Evolutionary conservation across 805 yeast genomes (phyloP).

Genomic region (Nakazawaea peltata): DNA sequence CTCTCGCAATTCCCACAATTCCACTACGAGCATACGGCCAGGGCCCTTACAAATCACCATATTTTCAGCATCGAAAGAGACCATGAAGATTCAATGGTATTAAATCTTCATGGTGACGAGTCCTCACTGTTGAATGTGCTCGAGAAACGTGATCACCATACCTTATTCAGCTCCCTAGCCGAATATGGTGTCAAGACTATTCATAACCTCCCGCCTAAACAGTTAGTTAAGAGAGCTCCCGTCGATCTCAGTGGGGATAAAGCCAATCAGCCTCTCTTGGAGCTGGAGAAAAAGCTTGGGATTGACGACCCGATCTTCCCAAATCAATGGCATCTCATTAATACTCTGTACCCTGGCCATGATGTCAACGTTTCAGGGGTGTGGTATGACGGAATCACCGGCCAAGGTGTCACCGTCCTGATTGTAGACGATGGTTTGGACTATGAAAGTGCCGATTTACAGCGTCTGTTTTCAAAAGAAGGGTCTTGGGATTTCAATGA

Average conservation of each 20-base stretch:
- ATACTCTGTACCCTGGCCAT: constrained; percentile 63
- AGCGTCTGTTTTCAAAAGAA: constrained; percentile 54
- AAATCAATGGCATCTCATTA: constrained; percentile 89
- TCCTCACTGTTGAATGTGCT: too few species aligned
- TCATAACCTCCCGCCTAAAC: constrained; percentile 46
- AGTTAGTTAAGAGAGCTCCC: constrained; percentile 51
- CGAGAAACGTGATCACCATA: too few species aligned
- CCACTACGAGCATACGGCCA: constrained; percentile 56
- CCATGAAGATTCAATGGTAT: constrained; percentile 27
- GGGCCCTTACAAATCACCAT: constrained; percentile 53
- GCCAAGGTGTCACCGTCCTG: constrained; percentile 77
- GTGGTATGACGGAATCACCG: constrained; percentile 79
- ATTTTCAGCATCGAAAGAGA: constrained; percentile 51
- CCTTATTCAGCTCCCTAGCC: too few species aligned
- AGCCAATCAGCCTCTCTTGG: constrained; percentile 34
- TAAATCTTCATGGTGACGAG: too few species aligned
- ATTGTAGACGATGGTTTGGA: constrained; percentile 94
- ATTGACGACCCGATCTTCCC: constrained; percentile 81
- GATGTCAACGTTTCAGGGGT: constrained; percentile 83
- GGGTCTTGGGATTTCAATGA: constrained; percentile 96
- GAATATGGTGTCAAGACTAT: constrained; percentile 24
- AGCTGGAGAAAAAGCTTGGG: constrained; percentile 41
- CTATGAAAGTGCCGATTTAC: constrained; percentile 66
- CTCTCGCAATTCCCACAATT: constrained; percentile 31
- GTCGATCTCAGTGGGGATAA: constrained; percentile 41